Base-by-base conservation (phyloP, 2,329 filamentous ascomycete genomes). In the Monosporascus sp. region DNA sequence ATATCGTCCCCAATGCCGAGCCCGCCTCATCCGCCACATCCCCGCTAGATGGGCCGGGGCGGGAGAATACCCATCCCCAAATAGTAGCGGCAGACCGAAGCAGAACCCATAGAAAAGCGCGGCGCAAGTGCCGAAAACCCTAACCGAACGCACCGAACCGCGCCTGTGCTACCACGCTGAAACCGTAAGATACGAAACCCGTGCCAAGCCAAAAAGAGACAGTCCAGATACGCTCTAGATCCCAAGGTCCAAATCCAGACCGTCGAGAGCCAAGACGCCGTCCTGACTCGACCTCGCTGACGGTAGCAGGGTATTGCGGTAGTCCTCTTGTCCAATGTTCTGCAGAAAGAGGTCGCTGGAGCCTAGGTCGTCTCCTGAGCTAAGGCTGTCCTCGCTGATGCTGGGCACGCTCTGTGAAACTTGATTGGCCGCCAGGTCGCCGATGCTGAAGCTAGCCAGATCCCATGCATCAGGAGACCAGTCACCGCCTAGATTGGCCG, bases 391-490 rank as follows among this genome's bases (percentile, higher is more conserved):
- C 51, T 83, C 80, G 56, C 80, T 82, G 47, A 82, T 67, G 62
- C 79, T 82, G 19, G 80, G 69, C 37, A 80, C 78, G 55, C 78
- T 81, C 59, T 80, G 79, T 9, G 79, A 72, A 26, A 74, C 70
- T 0, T 72, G 69, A 50, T 70, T 72, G 22, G 68, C 67, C 6
- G 65, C 70, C 53, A 78, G 72, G n/a, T 81, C 78, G 3, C 71
- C 73, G 11, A 82, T 70, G 57, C 73, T 78, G 62, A 81, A 79
- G 14, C 71, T 70, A 19, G 73, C 70, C 41, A 82, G 66, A 50
- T 82, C 79, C 77, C 81, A 85, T 2, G 78, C 72, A 55, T 84
- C 80, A 0, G 80, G 78, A 2, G 80, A 79, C 82, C 81, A 85
- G 50, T 74, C 73, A 20, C 43, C 43, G 20, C 68, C 69, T 38